Evolutionary conservation across 2,329 filamentous ascomycete genomes (phyloP).

Genomic region (Aspergillus fijiensis): DNA sequence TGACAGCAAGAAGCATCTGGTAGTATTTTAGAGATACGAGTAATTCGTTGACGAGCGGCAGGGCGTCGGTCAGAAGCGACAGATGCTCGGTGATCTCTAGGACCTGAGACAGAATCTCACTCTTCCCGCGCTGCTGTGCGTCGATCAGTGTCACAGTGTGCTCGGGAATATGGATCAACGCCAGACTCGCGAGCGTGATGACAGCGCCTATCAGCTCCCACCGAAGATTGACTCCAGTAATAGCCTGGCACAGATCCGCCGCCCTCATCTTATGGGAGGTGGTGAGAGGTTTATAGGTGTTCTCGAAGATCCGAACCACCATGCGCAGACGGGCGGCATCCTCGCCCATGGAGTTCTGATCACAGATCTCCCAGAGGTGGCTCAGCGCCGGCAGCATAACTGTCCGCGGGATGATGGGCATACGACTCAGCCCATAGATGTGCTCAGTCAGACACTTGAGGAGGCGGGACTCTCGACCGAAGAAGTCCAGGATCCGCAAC

Average conservation of each 20-base stretch:
- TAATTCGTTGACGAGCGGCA: constrained; percentile 1
- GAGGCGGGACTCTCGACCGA: background rate
- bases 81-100: background rate
- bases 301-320: background rate
- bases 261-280: background rate
- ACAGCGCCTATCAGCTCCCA: background rate
- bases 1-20: constrained; percentile 2
- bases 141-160: background rate
- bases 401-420: background rate
- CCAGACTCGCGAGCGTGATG: background rate
- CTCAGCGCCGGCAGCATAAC: constrained; percentile 4
- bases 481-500: background rate
- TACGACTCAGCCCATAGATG: background rate
- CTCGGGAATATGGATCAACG: background rate
- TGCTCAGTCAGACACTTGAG: background rate
- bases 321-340: background rate
- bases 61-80: background rate
- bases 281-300: background rate
- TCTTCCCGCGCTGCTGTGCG: background rate
- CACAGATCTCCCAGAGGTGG: background rate
- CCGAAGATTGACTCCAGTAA: background rate
- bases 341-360: background rate
- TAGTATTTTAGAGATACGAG: constrained; percentile 1
- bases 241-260: background rate
- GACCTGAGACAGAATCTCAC: background rate